Conservation (phyloP, 768 basidiomycete species). For the Lentinula guzmanii region DNA sequence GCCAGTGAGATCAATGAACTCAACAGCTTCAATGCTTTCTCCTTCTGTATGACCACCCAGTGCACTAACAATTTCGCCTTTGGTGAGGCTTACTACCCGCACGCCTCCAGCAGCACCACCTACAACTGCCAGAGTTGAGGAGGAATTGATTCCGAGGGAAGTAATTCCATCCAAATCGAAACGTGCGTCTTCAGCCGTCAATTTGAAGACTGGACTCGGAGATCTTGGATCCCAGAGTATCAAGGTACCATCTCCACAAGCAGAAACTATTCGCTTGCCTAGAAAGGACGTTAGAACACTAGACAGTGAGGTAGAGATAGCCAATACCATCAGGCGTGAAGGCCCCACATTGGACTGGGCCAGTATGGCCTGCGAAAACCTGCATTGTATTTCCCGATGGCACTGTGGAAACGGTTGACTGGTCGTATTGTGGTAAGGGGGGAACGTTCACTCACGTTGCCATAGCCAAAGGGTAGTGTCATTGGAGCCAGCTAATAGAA, state of each 20-base stretch:
- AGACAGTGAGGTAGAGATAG: neutral
- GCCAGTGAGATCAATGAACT: slow-evolving; percentile 72
- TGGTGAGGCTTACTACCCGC: slow-evolving; percentile 80
- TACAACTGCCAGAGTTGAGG: slow-evolving; percentile 86
- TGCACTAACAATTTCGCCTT: slow-evolving; percentile 74
- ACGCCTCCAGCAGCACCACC: slow-evolving; percentile 85
- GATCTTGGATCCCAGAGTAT: slow-evolving; percentile 91
- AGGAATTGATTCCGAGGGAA: slow-evolving; percentile 75
- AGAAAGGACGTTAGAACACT: slow-evolving; percentile 5
- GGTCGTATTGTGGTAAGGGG: neutral
- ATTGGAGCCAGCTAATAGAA: slow-evolving; percentile 87
- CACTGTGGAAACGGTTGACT: slow-evolving; percentile 41
- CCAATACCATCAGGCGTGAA: slow-evolving; percentile 84
- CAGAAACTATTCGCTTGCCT: slow-evolving; percentile 89
- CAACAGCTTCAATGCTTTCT: slow-evolving; percentile 84
- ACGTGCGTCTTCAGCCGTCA: slow-evolving; percentile 61
- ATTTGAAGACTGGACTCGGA: slow-evolving; percentile 74
- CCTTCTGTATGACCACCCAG: slow-evolving; percentile 82
- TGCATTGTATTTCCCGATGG: slow-evolving; percentile 95
- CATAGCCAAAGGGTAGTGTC: slow-evolving; percentile 96
- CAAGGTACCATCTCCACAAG: slow-evolving; percentile 73
- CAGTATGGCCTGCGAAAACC: slow-evolving; percentile 88
- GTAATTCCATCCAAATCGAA: slow-evolving; percentile 85
- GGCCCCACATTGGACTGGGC: slow-evolving; percentile 77
- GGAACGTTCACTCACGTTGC: slow-evolving; percentile 61